phyloP scores from a whole-genome alignment of 1,284 basidiomycete genomes.

The Xerocomus tenax region DNA sequence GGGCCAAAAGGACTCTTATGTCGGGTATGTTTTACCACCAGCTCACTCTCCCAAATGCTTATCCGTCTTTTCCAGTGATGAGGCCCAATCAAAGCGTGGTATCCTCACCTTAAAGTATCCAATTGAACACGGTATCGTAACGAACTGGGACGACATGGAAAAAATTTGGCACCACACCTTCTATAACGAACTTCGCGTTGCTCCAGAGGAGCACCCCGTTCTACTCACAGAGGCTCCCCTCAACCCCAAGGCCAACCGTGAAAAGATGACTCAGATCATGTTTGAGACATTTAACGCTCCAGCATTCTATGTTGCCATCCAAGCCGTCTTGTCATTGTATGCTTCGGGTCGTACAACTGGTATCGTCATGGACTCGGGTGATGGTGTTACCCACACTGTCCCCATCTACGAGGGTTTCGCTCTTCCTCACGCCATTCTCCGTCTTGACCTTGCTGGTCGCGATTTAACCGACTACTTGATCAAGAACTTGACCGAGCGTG shows the following conservation, averaged over 20 bases:
- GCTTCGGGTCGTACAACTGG: conserved; percentile 83
- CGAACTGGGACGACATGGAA: conserved; percentile 93
- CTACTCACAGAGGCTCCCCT: conserved; percentile 82
- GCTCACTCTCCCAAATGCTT: background rate
- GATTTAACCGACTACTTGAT: conserved; percentile 89
- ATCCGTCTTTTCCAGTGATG: conserved; percentile 46
- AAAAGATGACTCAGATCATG: conserved; percentile 95
- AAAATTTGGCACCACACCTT: conserved; percentile 88
- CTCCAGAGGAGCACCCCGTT: conserved; percentile 81
- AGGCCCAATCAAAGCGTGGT: conserved; percentile 89
- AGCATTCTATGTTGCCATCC: conserved; percentile 85
- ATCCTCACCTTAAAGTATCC: conserved; percentile 83
- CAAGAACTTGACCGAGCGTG: conserved; percentile 91
- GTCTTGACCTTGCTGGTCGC: conserved; percentile 92
- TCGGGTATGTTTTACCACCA: conserved; percentile 42
- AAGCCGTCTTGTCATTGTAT: conserved; percentile 83
- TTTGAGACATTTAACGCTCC: conserved; percentile 90
- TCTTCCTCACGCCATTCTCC: conserved; percentile 88
- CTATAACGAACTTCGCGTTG: conserved; percentile 75
- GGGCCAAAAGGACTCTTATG: conserved; percentile 76
- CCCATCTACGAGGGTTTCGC: conserved; percentile 91
- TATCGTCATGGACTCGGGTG: conserved; percentile 87
- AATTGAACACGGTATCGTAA: conserved; percentile 74
- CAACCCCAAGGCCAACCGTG: conserved; percentile 86
- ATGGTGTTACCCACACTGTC: conserved; percentile 86